Evolutionary conservation across 169 alveolate species (phyloP).

Genomic region (Babesia caballi): DNA sequence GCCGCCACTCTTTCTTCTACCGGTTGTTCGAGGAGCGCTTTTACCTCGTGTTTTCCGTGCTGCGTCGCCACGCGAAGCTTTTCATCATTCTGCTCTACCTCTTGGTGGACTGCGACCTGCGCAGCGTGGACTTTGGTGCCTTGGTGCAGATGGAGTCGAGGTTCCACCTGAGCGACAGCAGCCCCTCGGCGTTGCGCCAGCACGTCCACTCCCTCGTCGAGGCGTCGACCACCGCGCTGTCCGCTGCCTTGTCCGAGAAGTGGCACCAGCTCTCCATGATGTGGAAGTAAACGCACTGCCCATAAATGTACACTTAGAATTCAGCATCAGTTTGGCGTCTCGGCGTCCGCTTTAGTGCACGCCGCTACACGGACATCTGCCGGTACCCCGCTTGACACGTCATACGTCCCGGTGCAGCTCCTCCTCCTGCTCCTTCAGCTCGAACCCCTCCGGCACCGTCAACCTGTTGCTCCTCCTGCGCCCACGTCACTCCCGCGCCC

Average conservation of each 20-base stretch:
- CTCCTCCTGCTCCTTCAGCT: slow-evolving; percentile 53
- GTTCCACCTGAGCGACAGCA: slow-evolving; percentile 9
- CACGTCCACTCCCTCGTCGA: slow-evolving; percentile 8
- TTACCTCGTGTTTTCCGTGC: slow-evolving; percentile 16
- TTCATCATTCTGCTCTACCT: slow-evolving; percentile 28
- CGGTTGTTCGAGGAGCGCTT: slow-evolving; percentile 59
- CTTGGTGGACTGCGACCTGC: slow-evolving; percentile 1
- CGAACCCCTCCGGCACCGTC: slow-evolving; percentile 38
- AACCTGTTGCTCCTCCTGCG: slow-evolving; percentile 22
- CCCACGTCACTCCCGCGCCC: neutral
- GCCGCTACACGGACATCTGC: neutral
- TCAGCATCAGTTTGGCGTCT: too few relatives aligned
- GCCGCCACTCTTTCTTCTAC: slow-evolving; percentile 84
- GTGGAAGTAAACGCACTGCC: slow-evolving; percentile 13
- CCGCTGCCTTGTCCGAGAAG: slow-evolving; percentile 22
- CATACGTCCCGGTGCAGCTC: slow-evolving; percentile 32
- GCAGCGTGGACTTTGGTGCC: slow-evolving; percentile 10
- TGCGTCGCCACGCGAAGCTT: slow-evolving; percentile 37
- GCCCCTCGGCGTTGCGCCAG: neutral
- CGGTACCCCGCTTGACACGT: neutral
- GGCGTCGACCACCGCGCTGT: slow-evolving; percentile 25
- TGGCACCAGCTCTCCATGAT: slow-evolving; percentile 40
- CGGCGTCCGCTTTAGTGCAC: too few relatives aligned
- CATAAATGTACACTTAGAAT: neutral
- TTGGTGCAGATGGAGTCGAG: slow-evolving; percentile 28